Evolutionary conservation across 441 rosid species (phyloP), one percentile per base, ranked within the genome.

Genomic region (Euphorbia celastroides): DNA sequence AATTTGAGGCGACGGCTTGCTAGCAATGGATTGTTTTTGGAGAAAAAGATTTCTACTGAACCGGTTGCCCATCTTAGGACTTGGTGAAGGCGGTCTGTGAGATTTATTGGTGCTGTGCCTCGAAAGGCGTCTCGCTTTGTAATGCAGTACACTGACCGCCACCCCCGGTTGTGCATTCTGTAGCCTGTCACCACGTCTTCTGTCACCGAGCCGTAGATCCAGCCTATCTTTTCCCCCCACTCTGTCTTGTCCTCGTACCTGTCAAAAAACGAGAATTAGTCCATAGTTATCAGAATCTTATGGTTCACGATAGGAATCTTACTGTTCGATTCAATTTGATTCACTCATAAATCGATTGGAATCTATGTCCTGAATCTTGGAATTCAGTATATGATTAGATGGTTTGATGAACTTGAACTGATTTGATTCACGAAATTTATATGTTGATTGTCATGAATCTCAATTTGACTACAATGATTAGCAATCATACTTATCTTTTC

Each of bases 161-260:
- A 89, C 17, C 96, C 98, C 0, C 98, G 88, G 84, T 92, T 92
- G 77, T 92, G 98, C 96, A 92, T 89, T 59, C 98, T 79, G 65
- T 89, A 92, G 1, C 98, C 98, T 0, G 98, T 92, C n/a, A 92
- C 95, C 71, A 92, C 98, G 31, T 89, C 96, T 78, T 89, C 96
- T 3, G 98, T 89, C n/a, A 92, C 98, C 0, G 98, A 92, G 2
- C 98, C 98, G 46, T 92, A 92, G 60, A 92, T 92, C 98, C 98
- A 92, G 19, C 98, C 96, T 32, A 86, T 65, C 76, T 87, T 85
- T 0, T 82, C 80, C n/a, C 98, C 96, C 96, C 98, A 92, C 51
- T 88, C 98, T 0, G 96, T 89, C 72, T 88, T 92, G 70, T 92
- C 96, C 76, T 92, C 98, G 19, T 78, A 90, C 94, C 96, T 90